phyloP scores from a whole-genome alignment of 2,329 filamentous ascomycete genomes.

The Trichocomaceae sp. region DNA sequence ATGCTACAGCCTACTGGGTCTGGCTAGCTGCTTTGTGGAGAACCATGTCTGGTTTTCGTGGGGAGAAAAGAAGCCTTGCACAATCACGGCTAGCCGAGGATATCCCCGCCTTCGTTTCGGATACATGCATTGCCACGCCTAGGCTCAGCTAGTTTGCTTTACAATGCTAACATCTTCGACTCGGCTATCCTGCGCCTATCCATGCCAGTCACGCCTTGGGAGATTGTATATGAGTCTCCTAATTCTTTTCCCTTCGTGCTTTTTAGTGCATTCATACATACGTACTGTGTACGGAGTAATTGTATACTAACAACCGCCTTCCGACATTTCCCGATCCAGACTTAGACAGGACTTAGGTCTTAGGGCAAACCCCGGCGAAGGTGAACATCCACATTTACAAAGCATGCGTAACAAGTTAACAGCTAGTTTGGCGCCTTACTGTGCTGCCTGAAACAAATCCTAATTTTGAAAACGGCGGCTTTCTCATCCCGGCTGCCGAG shows the following conservation, averaged over 20 bases:
- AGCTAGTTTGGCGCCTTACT: too few species aligned
- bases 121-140: not conserved
- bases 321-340: conserved; percentile 3
- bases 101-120: not conserved
- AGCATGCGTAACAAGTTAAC: not conserved
- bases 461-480: too few species aligned
- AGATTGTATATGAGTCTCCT: not conserved
- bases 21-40: not conserved
- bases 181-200: not conserved
- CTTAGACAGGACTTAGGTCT: not conserved
- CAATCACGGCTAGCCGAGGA: conserved; percentile 10
- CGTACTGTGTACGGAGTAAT: too few species aligned
- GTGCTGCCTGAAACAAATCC: not conserved
- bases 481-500: not conserved
- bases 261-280: too few species aligned
- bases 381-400: not conserved
- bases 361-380: conserved; percentile 3
- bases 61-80: not conserved
- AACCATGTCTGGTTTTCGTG: conserved; percentile 4
- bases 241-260: too few species aligned
- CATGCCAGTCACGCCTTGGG: not conserved
- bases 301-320: not conserved
- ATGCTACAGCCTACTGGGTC: not conserved
- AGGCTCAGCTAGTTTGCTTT: not conserved
- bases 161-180: too few species aligned